Evolutionary conservation across 2,329 filamentous ascomycete genomes (phyloP).

Genomic region (Fusarium udum): DNA sequence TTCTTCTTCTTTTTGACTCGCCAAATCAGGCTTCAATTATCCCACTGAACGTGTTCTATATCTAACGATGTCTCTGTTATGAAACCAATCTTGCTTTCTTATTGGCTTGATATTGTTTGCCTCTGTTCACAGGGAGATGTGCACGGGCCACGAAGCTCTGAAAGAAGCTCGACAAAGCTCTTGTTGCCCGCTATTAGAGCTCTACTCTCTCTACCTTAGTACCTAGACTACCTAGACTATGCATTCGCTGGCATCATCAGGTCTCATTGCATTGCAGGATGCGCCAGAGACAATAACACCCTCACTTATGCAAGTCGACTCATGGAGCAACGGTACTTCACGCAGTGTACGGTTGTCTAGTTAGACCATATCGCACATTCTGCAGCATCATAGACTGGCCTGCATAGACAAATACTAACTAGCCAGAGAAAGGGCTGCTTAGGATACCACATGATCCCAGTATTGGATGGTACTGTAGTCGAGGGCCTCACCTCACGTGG

Average conservation of each 20-base stretch:
- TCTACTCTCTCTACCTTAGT: neutral
- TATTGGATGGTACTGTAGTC: conserved; percentile 5
- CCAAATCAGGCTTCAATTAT: neutral
- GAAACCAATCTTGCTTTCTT: neutral
- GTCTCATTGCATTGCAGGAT: neutral
- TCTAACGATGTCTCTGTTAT: neutral
- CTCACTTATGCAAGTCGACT: neutral
- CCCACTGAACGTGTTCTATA: neutral
- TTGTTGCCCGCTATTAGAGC: neutral
- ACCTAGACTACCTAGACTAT: neutral
- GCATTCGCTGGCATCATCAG: neutral
- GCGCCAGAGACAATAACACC: neutral
- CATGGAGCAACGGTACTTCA: neutral
- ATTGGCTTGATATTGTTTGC: neutral
- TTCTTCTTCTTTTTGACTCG: neutral
- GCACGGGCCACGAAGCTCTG: conserved; percentile 36
- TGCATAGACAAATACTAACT: neutral
- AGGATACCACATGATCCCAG: conserved; percentile 14
- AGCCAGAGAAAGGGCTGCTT: neutral
- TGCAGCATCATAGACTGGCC: neutral
- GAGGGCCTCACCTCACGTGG: conserved; percentile 36
- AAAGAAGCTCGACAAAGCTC: conserved; percentile 1
- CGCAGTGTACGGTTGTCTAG: neutral
- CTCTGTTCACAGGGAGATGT: conserved; percentile 40
- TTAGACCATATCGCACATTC: neutral